Conservation (phyloP, 2,329 filamentous ascomycete genomes). For the Venturia effusa region DNA sequence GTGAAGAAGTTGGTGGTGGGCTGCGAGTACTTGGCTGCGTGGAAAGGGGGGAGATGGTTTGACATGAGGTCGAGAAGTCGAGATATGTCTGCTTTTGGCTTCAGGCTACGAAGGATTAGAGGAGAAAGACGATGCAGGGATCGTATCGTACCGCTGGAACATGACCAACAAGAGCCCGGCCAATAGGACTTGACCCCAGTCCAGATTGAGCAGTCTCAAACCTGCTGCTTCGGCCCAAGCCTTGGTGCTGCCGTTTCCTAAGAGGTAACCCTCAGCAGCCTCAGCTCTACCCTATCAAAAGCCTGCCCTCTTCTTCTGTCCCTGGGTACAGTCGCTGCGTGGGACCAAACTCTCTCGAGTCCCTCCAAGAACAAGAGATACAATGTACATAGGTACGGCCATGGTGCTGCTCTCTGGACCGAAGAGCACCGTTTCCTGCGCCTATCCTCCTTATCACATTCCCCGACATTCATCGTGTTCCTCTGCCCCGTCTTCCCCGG, state of each 20-base stretch:
- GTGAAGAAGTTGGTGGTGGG: not conserved
- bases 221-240: not conserved
- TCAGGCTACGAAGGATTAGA: not conserved
- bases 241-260: not conserved
- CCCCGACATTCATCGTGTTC: not conserved
- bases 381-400: not conserved
- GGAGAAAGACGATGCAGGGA: not conserved
- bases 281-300: not conserved
- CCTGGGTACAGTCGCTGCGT: not conserved
- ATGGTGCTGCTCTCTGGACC: not conserved
- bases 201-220: not conserved
- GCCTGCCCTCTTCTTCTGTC: not conserved
- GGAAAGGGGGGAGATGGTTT: not conserved
- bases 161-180: not conserved
- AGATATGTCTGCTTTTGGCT: too few species aligned
- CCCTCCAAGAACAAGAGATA: not conserved
- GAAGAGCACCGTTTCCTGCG: not conserved
- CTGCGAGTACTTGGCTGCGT: not conserved
- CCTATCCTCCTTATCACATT: not conserved
- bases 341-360: not conserved
- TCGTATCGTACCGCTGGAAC: not conserved
- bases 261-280: not conserved
- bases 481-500: not conserved
- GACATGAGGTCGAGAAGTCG: too few species aligned
- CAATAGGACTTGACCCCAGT: not conserved